These are phyloP conservation scores for Holtermanniella nyarrowii DNA, from an alignment of 768 basidiomycete genomes.

Conservation along the genomic window DNA sequence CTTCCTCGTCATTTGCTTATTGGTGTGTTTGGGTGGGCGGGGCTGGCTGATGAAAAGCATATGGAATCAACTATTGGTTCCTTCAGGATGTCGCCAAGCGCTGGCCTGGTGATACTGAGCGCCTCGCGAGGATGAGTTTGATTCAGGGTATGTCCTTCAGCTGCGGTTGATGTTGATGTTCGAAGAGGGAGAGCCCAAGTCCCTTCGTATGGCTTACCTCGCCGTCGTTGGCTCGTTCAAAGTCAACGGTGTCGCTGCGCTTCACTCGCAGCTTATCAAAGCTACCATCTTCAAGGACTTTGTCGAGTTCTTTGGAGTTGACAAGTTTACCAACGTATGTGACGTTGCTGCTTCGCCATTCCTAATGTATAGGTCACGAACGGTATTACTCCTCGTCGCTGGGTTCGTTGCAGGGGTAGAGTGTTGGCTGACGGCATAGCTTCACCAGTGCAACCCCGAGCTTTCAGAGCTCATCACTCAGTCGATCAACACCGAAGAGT, in stretches of 20 bases:
- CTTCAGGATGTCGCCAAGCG: conserved; percentile 68
- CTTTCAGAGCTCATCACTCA: conserved; percentile 75
- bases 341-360: conserved; percentile 42
- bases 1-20: conserved; percentile 54
- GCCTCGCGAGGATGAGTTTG: conserved; percentile 74
- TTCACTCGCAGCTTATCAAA: conserved; percentile 80
- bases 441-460: conserved; percentile 67
- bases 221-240: conserved; percentile 61
- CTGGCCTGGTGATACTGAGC: conserved; percentile 77
- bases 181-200: conserved; percentile 71
- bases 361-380: conserved; percentile 71
- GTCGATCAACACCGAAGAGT: conserved; percentile 64
- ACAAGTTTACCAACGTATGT: conserved; percentile 45
- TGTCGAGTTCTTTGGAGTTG: conserved; percentile 78
- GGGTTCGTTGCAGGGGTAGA: conserved; percentile 46
- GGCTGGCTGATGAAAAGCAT: too few relatives aligned
- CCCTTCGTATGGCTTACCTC: conserved; percentile 57
- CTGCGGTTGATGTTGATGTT: neutral
- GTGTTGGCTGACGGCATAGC: conserved; percentile 11
- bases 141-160: conserved; percentile 59
- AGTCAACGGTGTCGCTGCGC: conserved; percentile 86
- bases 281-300: conserved; percentile 59
- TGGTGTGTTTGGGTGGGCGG: too few relatives aligned
- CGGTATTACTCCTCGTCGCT: conserved; percentile 84
- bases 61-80: conserved; percentile 14